Percentiles rank a stretch among this genome's conserved stretches.
Evolutionary conservation across 345 rosid genomes (phyloP).

Genomic region (Citrus unshiu): DNA sequence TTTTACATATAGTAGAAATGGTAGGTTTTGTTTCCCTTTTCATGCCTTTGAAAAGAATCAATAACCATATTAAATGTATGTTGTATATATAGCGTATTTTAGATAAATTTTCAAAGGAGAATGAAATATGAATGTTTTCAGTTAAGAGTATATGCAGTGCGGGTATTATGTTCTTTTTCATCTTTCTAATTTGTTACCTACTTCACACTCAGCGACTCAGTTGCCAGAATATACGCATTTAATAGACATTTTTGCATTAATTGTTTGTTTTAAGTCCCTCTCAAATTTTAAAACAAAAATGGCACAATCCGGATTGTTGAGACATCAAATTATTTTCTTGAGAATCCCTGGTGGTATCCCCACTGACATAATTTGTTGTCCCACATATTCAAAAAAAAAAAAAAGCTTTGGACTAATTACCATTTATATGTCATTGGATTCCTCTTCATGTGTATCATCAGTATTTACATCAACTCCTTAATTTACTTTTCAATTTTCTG

Average conservation of each 20-base stretch:
- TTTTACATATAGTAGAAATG: background rate
- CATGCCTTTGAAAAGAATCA: background rate
- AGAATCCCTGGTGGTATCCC: slow-evolving; percentile 19
- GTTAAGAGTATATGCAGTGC: too few relatives aligned
- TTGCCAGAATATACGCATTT: background rate
- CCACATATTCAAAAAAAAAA: slow-evolving; percentile 20
- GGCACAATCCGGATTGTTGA: background rate
- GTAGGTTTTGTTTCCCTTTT: background rate
- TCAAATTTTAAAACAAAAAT: background rate
- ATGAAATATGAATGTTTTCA: background rate
- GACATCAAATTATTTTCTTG: background rate
- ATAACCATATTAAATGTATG: background rate
- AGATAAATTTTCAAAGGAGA: background rate
- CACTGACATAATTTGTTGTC: slow-evolving; percentile 28
- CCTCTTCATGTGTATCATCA: slow-evolving; percentile 16
- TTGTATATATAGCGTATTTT: background rate
- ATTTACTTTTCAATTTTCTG: background rate
- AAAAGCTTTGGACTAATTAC: slow-evolving; percentile 15
- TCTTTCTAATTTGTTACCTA: background rate
- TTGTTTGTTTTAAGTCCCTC: background rate
- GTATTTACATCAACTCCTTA: slow-evolving; percentile 5
- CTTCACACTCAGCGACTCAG: background rate
- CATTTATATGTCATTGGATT: slow-evolving; percentile 31
- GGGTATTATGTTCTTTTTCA: background rate
- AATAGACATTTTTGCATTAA: background rate